Base-by-base conservation (phyloP, 352 stramenopile genomes). In the Thalassiosira livingstoniorum region DNA sequence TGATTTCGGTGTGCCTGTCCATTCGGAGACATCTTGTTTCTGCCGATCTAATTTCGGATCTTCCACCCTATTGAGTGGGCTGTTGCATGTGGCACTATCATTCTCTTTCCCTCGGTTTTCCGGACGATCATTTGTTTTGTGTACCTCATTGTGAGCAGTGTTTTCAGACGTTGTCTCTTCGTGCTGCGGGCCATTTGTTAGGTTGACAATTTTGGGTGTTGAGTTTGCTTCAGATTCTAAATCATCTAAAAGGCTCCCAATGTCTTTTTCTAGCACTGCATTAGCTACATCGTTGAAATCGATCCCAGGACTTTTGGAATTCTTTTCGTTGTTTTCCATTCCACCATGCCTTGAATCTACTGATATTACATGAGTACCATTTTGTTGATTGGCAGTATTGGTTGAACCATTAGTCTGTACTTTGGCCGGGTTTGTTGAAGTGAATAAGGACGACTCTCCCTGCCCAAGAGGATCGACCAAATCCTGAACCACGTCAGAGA, bases 151-250 rank as follows among this genome's bases (percentile, higher is more conserved):
- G n/a, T 18, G 42, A 18, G 42, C 42, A 51, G 42, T 18, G 18
- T 51, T 51, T 51, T 51, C 18, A 7, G 42, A 51, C 18, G 42
- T 51, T 51, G 42, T 51, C 7, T 51, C 42, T 51, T 7, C 18
- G 7, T 51, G 42, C 42, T 51, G 42, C 18, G 42, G 7, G 7
- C 18, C 18, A 7, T 51, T n/a, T n/a, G n/a, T n/a, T n/a, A n/a
- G n/a, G n/a, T n/a, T n/a, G n/a, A n/a, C n/a, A n/a, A n/a, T n/a
- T 7, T 18, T 7, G 42, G 18, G 42, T 51, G 42, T 51, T 7
- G 7, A 18, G 42, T 73, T 39, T 73, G 42, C 45, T n/a, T 73
- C 67, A 21, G 43, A 68, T 42, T 78, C 58, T 45, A 78, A 78
- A 54, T 78, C 57, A 32, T 68, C 27, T 25, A 75, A 34, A 18